Percentiles rank a stretch among this genome's conserved stretches.
Conservation (phyloP, 306 rosid species). For the Astragalus membranaceus region DNA sequence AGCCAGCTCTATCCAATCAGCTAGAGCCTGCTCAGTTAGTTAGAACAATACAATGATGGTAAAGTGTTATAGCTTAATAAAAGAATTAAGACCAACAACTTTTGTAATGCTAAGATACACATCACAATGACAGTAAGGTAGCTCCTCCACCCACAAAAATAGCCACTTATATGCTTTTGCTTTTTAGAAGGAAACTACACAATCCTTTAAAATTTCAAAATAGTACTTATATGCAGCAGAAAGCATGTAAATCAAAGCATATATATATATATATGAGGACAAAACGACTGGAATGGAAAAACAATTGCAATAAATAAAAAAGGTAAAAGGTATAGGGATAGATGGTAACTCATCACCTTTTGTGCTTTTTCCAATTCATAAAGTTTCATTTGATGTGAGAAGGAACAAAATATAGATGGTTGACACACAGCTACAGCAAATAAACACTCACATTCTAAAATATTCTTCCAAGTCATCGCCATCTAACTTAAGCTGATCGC, state of each 20-base stretch:
- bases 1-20: too few species aligned
- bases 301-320: background rate
- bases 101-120: background rate
- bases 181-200: background rate
- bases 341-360: background rate
- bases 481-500: constrained; percentile 59
- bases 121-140: background rate
- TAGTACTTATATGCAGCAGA: background rate
- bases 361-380: background rate
- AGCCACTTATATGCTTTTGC: background rate
- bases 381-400: background rate
- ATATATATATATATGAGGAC: too few species aligned
- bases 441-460: constrained; percentile 71
- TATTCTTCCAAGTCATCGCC: constrained; percentile 66
- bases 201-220: background rate
- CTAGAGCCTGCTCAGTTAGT: too few species aligned
- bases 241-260: background rate
- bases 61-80: background rate
- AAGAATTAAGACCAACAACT: background rate
- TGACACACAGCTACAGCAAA: constrained; percentile 1
- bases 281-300: background rate
- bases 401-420: background rate
- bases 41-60: background rate
- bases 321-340: background rate
- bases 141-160: constrained; percentile 1